A percentile compares a stretch with the other conserved stretches of the same genome.
These are phyloP conservation scores for Alternaria sp. DNA, from an alignment of 2,329 filamentous ascomycete species.

Conservation along the genomic window DNA sequence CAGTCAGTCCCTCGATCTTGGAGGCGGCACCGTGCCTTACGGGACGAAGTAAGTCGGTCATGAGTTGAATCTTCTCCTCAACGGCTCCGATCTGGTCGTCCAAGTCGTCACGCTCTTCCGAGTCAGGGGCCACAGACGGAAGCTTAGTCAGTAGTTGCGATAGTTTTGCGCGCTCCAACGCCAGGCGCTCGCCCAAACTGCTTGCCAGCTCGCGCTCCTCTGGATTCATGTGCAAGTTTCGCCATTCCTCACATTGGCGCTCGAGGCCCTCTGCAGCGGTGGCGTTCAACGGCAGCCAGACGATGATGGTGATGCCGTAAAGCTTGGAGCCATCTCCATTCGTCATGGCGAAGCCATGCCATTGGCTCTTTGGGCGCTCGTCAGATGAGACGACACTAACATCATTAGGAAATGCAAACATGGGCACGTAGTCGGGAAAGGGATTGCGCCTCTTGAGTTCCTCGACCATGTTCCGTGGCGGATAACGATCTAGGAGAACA, in stretches of 20 bases:
- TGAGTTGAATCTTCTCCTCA: conserved; percentile 95
- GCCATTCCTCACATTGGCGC: conserved; percentile 62
- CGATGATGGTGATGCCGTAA: conserved; percentile 87
- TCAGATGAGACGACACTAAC: conserved; percentile 96
- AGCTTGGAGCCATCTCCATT: conserved; percentile 89
- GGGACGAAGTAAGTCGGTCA: conserved; percentile 93
- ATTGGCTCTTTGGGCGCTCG: conserved; percentile 91
- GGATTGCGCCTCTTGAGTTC: conserved; percentile 79
- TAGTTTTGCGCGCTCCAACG: conserved; percentile 84
- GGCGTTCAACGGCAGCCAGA: conserved; percentile 87
- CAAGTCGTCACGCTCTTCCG: conserved; percentile 77
- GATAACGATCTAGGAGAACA: conserved; percentile 93
- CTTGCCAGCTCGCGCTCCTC: conserved; percentile 91
- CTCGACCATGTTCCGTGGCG: conserved; percentile 79
- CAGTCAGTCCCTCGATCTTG: conserved; percentile 95
- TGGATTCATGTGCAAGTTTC: conserved; percentile 76
- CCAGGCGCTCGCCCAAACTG: conserved; percentile 86
- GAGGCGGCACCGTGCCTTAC: conserved; percentile 92
- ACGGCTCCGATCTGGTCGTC: conserved; percentile 95
- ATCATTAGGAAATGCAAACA: conserved; percentile 99
- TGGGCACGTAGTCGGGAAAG: conserved; percentile 97
- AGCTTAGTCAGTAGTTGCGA: conserved; percentile 86
- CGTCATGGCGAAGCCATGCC: conserved; percentile 99
- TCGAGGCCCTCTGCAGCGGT: conserved; percentile 85
- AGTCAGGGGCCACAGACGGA: conserved; percentile 80